A percentile compares a stretch with the other conserved stretches of the same genome.
These are phyloP conservation scores for Harringtonia aguacate DNA, from an alignment of 2,329 filamentous ascomycete genomes.

Conservation along the genomic window DNA sequence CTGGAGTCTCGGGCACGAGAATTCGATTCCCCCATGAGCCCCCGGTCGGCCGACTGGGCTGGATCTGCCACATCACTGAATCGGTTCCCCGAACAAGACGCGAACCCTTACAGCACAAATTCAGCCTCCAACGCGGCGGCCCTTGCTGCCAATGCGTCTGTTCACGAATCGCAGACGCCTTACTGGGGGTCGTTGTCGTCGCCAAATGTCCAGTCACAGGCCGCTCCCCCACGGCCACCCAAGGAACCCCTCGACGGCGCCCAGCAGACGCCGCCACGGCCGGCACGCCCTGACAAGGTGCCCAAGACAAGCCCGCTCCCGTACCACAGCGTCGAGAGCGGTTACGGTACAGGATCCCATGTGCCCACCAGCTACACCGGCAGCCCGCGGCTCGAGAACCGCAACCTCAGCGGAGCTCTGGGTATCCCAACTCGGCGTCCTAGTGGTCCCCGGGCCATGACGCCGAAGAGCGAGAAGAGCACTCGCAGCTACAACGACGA, in stretches of 20 bases:
- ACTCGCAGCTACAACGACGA: conserved; percentile 28
- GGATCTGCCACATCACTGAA: conserved; percentile 49
- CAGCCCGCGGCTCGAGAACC: conserved; percentile 46
- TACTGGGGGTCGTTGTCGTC: conserved; percentile 35
- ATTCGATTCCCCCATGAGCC: conserved; percentile 51
- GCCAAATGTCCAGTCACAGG: conserved; percentile 17
- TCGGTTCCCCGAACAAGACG: conserved; percentile 34
- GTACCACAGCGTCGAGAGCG: conserved; percentile 44
- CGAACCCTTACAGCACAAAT: conserved; percentile 37
- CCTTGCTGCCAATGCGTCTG: not conserved
- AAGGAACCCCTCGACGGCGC: conserved; percentile 46
- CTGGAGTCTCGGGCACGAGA: conserved; percentile 61
- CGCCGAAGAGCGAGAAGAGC: conserved; percentile 36
- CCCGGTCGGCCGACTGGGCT: conserved; percentile 50
- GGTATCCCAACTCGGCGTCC: conserved; percentile 42
- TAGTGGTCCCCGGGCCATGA: conserved; percentile 51
- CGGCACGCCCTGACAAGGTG: conserved; percentile 37
- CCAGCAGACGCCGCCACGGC: conserved; percentile 32
- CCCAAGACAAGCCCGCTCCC: conserved; percentile 44
- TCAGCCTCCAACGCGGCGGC: conserved; percentile 18
- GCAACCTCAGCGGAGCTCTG: conserved; percentile 43
- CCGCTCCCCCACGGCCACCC: conserved; percentile 44
- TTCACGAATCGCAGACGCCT: conserved; percentile 22
- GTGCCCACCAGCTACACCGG: conserved; percentile 35
- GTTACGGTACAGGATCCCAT: conserved; percentile 33